Base-by-base conservation (phyloP, 305 asterid species). In the Fraxinus paxiana region DNA sequence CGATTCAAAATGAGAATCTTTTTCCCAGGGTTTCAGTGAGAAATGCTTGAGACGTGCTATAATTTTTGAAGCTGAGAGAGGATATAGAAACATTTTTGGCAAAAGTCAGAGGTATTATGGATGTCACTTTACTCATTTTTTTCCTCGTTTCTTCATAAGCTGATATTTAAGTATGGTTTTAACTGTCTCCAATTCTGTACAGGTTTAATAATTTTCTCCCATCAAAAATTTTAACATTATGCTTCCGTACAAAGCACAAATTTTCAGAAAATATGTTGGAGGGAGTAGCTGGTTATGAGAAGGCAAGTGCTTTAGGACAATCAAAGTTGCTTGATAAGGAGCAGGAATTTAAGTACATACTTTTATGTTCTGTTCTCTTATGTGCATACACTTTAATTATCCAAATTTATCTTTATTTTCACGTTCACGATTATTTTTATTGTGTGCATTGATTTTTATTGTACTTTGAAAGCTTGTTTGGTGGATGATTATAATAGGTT, bases 181-280 rank as follows among this genome's bases (percentile, higher is more conserved):
- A 56, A 76, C 56, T 28, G 37, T 22, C 67, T 54, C 69, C 67
- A 70, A 79, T 76, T 65, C 61, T 54, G 30, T 90, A 86, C 90
- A 95, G 98, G 93, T 89, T 83, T 76, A 87, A 78, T 78, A 78
- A 79, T 85, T 81, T 87, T 80, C 81, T 87, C 73, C 87, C 88
- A 69, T 90, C 92, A 75, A 88, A 83, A 76, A 79, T 85, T 82
- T 82, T 87, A 79, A 80, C 84, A 6, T 69, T 87, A 46, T 84
- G 84, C 87, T 86, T 83, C 77, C 92, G 94, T 17, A 87, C 93
- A 9, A 95, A 90, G 90, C 98, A 92, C 85, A 88, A 87, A 80
- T 81, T 90, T 73, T 71, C 96, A 10, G 95, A 85, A 63, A 91
- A 87, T 76, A 84, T 89, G 80, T 85, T 91, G 91, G 86, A 83